Evolutionary conservation across 805 yeast species (phyloP).

Genomic region (Starmerella potacharoeniae): DNA sequence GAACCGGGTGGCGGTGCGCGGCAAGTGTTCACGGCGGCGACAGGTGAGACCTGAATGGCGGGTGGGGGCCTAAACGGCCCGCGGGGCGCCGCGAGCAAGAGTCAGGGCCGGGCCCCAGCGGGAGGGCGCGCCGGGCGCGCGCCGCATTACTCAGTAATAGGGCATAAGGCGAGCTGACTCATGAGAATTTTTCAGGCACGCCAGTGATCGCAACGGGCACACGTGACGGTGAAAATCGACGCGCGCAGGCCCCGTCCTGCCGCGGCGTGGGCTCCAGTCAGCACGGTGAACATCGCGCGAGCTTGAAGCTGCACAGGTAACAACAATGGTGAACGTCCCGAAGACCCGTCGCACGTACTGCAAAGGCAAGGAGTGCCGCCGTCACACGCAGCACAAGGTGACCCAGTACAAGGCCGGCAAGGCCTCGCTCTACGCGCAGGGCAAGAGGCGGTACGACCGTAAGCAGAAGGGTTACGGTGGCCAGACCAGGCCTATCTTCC

Average conservation of each 20-base stretch:
- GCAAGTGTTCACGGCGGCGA: too few relatives aligned
- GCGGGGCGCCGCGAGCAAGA: background rate
- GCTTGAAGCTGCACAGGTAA: conserved; percentile 6
- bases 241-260: background rate
- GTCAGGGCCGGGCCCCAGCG: background rate
- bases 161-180: conserved; percentile 1
- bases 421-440: conserved; percentile 98
- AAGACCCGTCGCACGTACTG: conserved; percentile 99
- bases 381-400: conserved; percentile 99
- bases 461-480: conserved; percentile 99
- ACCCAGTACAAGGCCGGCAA: conserved; percentile 99
- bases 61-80: too few relatives aligned
- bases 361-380: conserved; percentile 97
- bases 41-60: too few relatives aligned
- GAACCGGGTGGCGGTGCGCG: background rate
- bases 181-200: background rate
- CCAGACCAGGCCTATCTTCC: conserved; percentile 99
- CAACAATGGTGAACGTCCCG: conserved; percentile 89
- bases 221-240: conserved; percentile 5
- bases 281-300: conserved; percentile 11
- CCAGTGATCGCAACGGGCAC: background rate
- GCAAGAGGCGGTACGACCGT: conserved; percentile 99
- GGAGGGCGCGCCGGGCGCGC: background rate
- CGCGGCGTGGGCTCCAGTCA: conserved; percentile 3
- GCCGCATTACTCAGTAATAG: background rate